Percentiles rank a stretch among this genome's conserved stretches.
These are phyloP conservation scores for Rhypophila decipiens DNA, from an alignment of 495 filamentous ascomycete species.

Conservation along the genomic window DNA sequence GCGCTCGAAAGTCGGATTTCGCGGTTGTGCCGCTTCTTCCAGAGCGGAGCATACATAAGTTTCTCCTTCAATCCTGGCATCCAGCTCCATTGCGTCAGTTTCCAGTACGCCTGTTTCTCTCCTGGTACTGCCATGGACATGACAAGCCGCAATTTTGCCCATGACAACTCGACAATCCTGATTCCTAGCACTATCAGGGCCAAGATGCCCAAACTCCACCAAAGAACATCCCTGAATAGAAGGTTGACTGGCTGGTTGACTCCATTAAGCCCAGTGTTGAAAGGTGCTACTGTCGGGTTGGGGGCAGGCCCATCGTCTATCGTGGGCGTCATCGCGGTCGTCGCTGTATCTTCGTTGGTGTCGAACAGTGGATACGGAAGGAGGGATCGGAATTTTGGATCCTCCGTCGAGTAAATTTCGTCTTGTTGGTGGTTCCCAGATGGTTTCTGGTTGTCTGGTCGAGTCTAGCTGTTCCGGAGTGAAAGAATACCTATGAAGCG, in stretches of 20 bases:
- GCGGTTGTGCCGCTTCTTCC: constrained; percentile 75
- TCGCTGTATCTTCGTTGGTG: constrained; percentile 9
- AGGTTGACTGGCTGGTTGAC: constrained; percentile 45
- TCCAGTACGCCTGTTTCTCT: constrained; percentile 44
- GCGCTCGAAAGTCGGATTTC: constrained; percentile 74
- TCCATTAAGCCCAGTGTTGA: constrained; percentile 41
- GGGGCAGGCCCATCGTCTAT: constrained; percentile 7
- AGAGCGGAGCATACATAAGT: constrained; percentile 77
- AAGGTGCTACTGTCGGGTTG: constrained; percentile 39
- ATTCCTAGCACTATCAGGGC: constrained; percentile 38
- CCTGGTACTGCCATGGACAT: constrained; percentile 40
- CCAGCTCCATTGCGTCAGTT: constrained; percentile 38
- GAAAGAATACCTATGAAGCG: background rate
- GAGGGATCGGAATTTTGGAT: no score
- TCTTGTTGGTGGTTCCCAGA: constrained; percentile 11
- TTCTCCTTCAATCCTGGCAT: constrained; percentile 65
- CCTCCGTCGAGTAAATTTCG: constrained; percentile 18
- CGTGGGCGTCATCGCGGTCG: constrained; percentile 7
- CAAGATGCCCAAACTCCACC: constrained; percentile 44
- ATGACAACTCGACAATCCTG: constrained; percentile 37
- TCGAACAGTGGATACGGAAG: constrained; percentile 2
- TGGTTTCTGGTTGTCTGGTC: background rate
- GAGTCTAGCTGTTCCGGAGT: background rate
- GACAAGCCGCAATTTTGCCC: constrained; percentile 41
- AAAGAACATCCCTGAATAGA: constrained; percentile 40